phyloP scores from a whole-genome alignment of 2,329 filamentous ascomycete species.

The Pestalotiopsis fici region DNA sequence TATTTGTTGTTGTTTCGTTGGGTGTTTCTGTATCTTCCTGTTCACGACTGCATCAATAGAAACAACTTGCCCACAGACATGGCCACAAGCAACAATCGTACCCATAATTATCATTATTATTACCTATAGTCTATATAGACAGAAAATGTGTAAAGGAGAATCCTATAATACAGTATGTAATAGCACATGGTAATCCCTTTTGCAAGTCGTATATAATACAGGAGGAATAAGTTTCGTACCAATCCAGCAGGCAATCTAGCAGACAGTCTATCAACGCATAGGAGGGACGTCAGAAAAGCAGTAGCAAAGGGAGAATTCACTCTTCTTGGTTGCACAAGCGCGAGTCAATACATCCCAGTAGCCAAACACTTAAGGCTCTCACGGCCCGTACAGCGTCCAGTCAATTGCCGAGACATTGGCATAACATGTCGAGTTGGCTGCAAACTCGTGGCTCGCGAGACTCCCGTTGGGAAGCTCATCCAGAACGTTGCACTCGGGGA shows the following conservation, averaged over 20 bases:
- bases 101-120: neutral
- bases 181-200: neutral
- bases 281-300: too few relatives aligned
- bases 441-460: conserved; percentile 39
- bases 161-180: neutral
- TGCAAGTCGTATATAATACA: neutral
- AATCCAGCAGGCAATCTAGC: neutral
- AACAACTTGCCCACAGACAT: neutral
- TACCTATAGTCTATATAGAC: neutral
- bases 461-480: conserved; percentile 35
- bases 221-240: neutral
- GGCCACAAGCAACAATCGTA: neutral
- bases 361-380: neutral
- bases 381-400: conserved; percentile 32
- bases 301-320: too few relatives aligned
- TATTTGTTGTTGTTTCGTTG: too few relatives aligned
- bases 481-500: conserved; percentile 44
- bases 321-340: too few relatives aligned
- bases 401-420: conserved; percentile 37
- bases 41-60: too few relatives aligned
- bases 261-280: too few relatives aligned
- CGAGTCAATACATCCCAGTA: too few relatives aligned
- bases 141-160: neutral
- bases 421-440: conserved; percentile 39
- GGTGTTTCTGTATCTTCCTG: too few relatives aligned